phyloP scores from a whole-genome alignment of 2,329 filamentous ascomycete genomes.

The Aspergillus persii region DNA sequence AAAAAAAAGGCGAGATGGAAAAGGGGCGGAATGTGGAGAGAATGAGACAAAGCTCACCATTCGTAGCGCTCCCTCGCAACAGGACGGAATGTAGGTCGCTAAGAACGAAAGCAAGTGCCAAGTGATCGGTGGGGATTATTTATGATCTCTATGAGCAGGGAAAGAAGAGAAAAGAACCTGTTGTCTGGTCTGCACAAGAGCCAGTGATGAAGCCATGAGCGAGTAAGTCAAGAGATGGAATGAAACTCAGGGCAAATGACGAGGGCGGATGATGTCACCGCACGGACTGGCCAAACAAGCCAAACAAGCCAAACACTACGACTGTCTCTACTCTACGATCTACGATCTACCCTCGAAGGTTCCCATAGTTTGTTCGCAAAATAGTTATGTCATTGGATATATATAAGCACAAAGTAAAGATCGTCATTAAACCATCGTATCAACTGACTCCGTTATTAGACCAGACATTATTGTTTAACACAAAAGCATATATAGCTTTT shows the following conservation, averaged over 20 bases:
- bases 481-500: neutral
- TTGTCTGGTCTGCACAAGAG: neutral
- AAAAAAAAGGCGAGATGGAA: neutral
- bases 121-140: neutral
- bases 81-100: neutral
- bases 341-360: too few relatives aligned
- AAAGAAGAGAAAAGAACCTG: neutral
- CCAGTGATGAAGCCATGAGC: neutral
- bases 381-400: neutral
- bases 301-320: neutral
- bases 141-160: neutral
- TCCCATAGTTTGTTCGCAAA: too few relatives aligned
- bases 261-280: neutral
- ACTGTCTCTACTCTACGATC: too few relatives aligned
- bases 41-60: neutral
- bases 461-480: constrained; percentile 2
- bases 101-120: neutral
- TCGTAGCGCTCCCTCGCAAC: neutral
- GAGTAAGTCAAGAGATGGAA: neutral
- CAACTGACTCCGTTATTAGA: neutral
- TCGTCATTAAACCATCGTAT: neutral
- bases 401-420: constrained; percentile 5
- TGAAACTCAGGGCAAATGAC: neutral
- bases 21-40: neutral
- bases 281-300: neutral